Base-by-base conservation (phyloP, 2,329 filamentous ascomycete species). In the Colletotrichum phormii region DNA sequence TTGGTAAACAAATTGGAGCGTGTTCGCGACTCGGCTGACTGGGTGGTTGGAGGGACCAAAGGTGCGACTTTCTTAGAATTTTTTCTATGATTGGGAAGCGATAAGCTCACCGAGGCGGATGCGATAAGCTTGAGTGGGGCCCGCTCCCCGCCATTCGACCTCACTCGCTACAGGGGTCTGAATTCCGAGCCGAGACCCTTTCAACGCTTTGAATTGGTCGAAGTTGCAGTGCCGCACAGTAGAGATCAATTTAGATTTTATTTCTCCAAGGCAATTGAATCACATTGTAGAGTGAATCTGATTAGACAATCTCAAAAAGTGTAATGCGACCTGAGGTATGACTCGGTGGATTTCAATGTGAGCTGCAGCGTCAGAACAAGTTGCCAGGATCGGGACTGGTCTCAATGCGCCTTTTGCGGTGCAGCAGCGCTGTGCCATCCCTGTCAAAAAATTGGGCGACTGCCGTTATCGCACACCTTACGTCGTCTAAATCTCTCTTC, bases 71-170 rank as follows among this genome's bases (percentile, higher is more conserved):
- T 71, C 72, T 67, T 67, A 72, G 73, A 76, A 70, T 75, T 76
- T 76, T 76, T 75, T 74, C 60, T 66, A 66, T 49, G 53, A 29
- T 42, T 59, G 61, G 53, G 29, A 42, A 42, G 64, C 73, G 75
- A 76, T 76, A 76, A 76, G 74, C 67, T 70, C 72, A 68, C 55
- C 62, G 22, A 57, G 63, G 35, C 55, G 24, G 51, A 26, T 13
- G 31, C 73, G 73, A 75, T 75, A 75, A 75, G 73, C 35, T 59
- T 63, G 29, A 31, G 69, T 74, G 70, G 70, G 70, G 66, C 31
- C 61, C 55, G 8, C 29, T 33, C 71, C 66, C 70, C 66, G 55
- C 70, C 60, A 72, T 70, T 31, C 26, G 49, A 55, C 60, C 58
- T 72, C 53, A 69, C n/a, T 55, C 8, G 6, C 64, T 58, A 58